Base-by-base conservation (phyloP, 805 yeast species). In the Saccharomycopsis schoenii region DNA sequence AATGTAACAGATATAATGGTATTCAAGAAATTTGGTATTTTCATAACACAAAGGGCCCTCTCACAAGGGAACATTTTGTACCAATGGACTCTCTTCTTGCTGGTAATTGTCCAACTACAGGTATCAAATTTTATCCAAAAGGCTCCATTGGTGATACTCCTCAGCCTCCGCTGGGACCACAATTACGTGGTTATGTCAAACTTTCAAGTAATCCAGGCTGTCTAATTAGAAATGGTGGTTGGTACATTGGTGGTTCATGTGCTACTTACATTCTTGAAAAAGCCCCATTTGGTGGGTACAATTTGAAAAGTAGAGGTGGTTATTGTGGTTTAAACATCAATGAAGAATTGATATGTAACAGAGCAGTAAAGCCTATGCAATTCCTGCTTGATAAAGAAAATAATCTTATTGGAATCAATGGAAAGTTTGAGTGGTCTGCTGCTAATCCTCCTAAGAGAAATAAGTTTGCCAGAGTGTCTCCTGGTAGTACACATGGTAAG, bases 181-280 rank as follows among this genome's bases (percentile, higher is more conserved):
- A 66, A 10, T 60, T 57, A 25, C 64, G 69, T 56, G 91, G 89
- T 1, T 76, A 71, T 67, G 68, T 88, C 55, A 78, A 74, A 59
- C 72, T 83, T 14, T 69, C 77, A 19, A 80, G 74, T 51, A 80
- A 84, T 61, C 65, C 72, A 4, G 97, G 96, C 10, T 89, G 97
- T 72, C 74, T 93, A 62, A 93, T 92, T 68, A 82, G 88, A 63
- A 88, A 83, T 68, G 99, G 99, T 3, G 80, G 83, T 66, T 92
- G 96, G 94, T 89, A 86, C 73, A 70, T 80, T 4, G 70, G 74
- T 50, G 97, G 97, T 1, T 83, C 94, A 0, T 93, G 97, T 72
- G 98, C 97, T 4, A 83, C 86, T 4, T 92, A 78, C 73, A 77
- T 77, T 29, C 67, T 88, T 29, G 68, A 72, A 39, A 78, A 83